Evolutionary conservation across 1,139 yeast genomes (phyloP), one percentile per base, ranked within the genome.

Genomic region (Ogataea hybrid): DNA sequence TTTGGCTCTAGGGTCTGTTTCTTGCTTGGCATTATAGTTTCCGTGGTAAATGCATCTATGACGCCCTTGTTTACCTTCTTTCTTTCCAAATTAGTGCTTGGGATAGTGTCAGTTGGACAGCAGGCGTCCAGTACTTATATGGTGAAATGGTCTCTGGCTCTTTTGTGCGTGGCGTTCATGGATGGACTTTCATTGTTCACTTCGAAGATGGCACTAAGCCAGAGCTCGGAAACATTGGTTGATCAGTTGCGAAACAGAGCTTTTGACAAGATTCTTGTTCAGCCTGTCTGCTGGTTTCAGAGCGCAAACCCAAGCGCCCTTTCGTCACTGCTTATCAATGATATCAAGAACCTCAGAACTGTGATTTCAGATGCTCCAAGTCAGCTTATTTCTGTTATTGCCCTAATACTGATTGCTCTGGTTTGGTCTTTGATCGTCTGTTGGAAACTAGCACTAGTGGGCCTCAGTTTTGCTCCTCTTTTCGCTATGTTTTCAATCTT

Each of bases 371-470:
- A 77, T 32, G 81, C 83, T 49, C 57, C 87, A 27, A 69, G 81
- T 10, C 73, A 84, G 0, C 40, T 75, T 0, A 54, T 78, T 1
- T 75, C 81, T 4, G 70, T 85, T 37, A 41, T 75, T 1, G 65
- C 79, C 0, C 70, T 89, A 43, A 67, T 83, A 0, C 31, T 69
- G 0, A 63, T 80, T 17, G 95, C 96, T 3, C 52, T 81, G 4
- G 65, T 77, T 5, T 90, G 97, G 97, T 81, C 96, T 0, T 52
- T 88, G 5, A 70, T 71, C 0, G 59, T 73, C n/a, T 96, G 96
- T 0, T 92, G 97, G 97, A 84, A 82, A 53, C 67, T 92, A 37
- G 77, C 96, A 1, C 64, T 90, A 12, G 92, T 87, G 1, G 94
- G 95, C 2, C 54, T 89, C 8, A 72, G 95, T 0, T 70, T 89